Percentiles rank a stretch among this genome's conserved stretches.
These are phyloP conservation scores for Nigrospora osmanthi DNA, from an alignment of 2,329 filamentous ascomycete species.

Conservation along the genomic window DNA sequence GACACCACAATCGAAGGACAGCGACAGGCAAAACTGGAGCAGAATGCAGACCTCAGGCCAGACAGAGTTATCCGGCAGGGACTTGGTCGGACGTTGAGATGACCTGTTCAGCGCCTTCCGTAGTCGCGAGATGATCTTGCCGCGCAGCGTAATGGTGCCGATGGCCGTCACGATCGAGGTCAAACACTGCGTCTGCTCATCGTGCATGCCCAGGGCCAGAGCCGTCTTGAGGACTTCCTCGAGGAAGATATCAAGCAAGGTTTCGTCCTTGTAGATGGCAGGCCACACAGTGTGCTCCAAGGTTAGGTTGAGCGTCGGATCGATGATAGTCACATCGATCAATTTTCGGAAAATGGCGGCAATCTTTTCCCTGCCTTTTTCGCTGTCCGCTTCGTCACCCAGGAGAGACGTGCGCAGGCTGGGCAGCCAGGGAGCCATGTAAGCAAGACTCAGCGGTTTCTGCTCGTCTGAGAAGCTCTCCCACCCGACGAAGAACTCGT, in stretches of 20 bases:
- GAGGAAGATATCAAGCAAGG: conserved; percentile 57
- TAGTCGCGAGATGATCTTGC: conserved; percentile 56
- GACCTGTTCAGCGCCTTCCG: conserved; percentile 61
- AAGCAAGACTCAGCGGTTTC: conserved; percentile 57
- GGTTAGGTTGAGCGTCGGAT: conserved; percentile 49
- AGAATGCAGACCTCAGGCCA: conserved; percentile 65
- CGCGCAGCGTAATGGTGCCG: conserved; percentile 56
- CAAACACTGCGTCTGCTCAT: conserved; percentile 51
- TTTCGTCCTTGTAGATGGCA: conserved; percentile 54
- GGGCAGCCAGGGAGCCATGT: conserved; percentile 63
- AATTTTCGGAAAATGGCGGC: conserved; percentile 57
- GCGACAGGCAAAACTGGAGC: conserved; percentile 56
- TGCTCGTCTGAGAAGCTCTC: conserved; percentile 62
- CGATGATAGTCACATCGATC: conserved; percentile 56
- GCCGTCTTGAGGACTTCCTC: conserved; percentile 61
- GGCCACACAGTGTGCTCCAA: conserved; percentile 63
- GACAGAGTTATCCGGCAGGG: conserved; percentile 58
- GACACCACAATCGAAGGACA: conserved; percentile 61
- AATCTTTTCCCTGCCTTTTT: conserved; percentile 59
- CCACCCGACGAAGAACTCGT: conserved; percentile 69
- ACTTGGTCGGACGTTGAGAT: conserved; percentile 57
- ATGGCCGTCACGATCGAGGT: conserved; percentile 57
- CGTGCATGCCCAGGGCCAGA: conserved; percentile 46
- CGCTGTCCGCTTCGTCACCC: conserved; percentile 51
- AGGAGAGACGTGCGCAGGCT: conserved; percentile 53